These are phyloP conservation scores for Colletotrichum spaethianum DNA, from an alignment of 2,329 filamentous ascomycete species.

Conservation along the genomic window DNA sequence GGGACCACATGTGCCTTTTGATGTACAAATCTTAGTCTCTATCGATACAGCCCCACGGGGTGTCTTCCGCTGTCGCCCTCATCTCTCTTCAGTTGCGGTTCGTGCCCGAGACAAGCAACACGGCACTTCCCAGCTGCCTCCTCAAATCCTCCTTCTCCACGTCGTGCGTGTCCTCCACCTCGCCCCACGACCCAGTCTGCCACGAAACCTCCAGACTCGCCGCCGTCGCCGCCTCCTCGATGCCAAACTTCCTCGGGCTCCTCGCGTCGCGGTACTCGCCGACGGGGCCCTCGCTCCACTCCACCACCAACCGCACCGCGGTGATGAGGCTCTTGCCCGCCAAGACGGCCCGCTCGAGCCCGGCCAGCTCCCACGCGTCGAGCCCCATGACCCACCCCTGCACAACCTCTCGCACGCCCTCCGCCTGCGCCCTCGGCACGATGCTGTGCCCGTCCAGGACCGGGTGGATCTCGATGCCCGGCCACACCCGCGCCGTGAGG, in stretches of 20 bases:
- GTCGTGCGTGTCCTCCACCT: conserved; percentile 98
- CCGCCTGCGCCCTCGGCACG: conserved; percentile 79
- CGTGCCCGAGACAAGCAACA: conserved; percentile 81
- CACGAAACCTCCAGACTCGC: conserved; percentile 89
- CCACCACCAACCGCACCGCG: conserved; percentile 81
- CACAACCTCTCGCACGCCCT: conserved; percentile 83
- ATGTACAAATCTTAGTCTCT: background rate
- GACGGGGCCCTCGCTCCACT: conserved; percentile 84
- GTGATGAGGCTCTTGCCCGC: conserved; percentile 90
- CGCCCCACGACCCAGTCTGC: conserved; percentile 93
- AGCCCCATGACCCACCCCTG: conserved; percentile 82
- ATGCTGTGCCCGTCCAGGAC: conserved; percentile 87
- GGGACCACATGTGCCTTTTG: background rate
- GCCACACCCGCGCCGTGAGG: conserved; percentile 83
- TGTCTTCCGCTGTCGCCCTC: background rate
- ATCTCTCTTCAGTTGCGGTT: conserved; percentile 42
- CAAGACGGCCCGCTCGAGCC: conserved; percentile 85
- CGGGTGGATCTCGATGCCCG: conserved; percentile 82
- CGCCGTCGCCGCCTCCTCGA: conserved; percentile 85
- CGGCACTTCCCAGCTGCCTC: conserved; percentile 88
- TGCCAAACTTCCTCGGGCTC: conserved; percentile 72
- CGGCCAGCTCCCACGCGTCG: conserved; percentile 85
- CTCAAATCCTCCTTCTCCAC: conserved; percentile 92
- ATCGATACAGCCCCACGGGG: background rate
- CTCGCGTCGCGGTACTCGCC: conserved; percentile 49